These are phyloP conservation scores for Fraxinus sp. DNA, from an alignment of 305 asterid species.

Conservation along the genomic window DNA sequence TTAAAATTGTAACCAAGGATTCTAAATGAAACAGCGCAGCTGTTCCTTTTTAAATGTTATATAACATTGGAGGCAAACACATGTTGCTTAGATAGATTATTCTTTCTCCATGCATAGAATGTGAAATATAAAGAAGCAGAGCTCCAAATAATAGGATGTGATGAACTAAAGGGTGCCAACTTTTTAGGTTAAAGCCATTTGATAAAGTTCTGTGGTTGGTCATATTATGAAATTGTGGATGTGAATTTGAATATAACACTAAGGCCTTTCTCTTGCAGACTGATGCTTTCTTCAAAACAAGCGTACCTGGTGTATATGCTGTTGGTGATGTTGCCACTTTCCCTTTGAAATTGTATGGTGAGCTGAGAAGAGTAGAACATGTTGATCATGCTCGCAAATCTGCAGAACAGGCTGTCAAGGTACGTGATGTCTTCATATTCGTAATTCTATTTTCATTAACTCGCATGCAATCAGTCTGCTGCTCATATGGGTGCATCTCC, in stretches of 20 bases:
- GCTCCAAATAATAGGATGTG: background rate
- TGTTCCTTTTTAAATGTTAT: background rate
- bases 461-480: background rate
- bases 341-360: conserved; percentile 86
- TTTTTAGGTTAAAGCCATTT: background rate
- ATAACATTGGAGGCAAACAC: background rate
- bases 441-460: background rate
- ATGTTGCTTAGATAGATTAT: background rate
- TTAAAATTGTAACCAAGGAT: background rate
- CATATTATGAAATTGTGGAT: background rate
- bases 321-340: conserved; percentile 98
- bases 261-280: conserved; percentile 57
- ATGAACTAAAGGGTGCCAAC: background rate
- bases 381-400: conserved; percentile 97
- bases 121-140: background rate
- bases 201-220: background rate
- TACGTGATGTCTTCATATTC: conserved; percentile 20
- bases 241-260: background rate
- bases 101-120: background rate
- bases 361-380: conserved; percentile 88
- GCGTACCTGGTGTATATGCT: conserved; percentile 75
- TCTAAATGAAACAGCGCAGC: background rate
- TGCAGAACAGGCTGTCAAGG: conserved; percentile 99
- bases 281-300: conserved; percentile 82
- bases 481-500: background rate